Conservation (phyloP, 2,329 filamentous ascomycete genomes). For the Diaporthe sp. region DNA sequence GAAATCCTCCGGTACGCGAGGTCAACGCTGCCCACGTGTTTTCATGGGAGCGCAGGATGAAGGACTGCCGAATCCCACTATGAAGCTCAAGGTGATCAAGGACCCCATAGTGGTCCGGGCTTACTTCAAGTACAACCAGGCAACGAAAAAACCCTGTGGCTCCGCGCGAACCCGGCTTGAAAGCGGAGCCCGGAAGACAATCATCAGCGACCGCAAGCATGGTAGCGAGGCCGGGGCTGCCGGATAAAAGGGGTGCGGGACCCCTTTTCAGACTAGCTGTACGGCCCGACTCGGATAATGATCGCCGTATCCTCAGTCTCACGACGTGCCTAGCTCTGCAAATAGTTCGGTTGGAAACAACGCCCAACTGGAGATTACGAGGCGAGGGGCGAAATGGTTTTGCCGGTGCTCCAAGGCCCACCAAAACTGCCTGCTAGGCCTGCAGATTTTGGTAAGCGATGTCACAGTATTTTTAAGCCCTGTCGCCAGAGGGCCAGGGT, state of each 20-base stretch:
- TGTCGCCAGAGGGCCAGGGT: background rate
- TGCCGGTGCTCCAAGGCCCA: slow-evolving; percentile 9
- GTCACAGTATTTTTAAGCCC: slow-evolving; percentile 29
- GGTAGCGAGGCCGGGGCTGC: slow-evolving; percentile 24
- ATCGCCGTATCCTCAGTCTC: slow-evolving; percentile 15
- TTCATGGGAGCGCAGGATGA: background rate
- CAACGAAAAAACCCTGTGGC: background rate
- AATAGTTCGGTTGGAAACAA: slow-evolving; percentile 30
- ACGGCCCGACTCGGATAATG: slow-evolving; percentile 24
- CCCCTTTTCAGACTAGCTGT: slow-evolving; percentile 18
- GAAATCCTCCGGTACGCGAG: slow-evolving; percentile 5
- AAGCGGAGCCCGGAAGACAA: slow-evolving; percentile 8
- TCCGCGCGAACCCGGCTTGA: background rate
- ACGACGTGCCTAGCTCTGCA: slow-evolving; percentile 16
- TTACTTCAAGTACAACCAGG: background rate
- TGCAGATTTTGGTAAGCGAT: slow-evolving; percentile 24
- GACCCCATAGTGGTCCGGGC: slow-evolving; percentile 11
- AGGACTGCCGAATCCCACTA: slow-evolving; percentile 21
- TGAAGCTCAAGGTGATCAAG: background rate
- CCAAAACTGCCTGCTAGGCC: slow-evolving; percentile 10
- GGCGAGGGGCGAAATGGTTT: slow-evolving; percentile 4
- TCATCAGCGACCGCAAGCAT: background rate
- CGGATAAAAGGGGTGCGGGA: slow-evolving; percentile 24
- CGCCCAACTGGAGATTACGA: slow-evolving; percentile 13
- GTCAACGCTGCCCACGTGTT: background rate